Evolutionary conservation across 116 monocot species (phyloP).

Genomic region (Iris pallida): DNA sequence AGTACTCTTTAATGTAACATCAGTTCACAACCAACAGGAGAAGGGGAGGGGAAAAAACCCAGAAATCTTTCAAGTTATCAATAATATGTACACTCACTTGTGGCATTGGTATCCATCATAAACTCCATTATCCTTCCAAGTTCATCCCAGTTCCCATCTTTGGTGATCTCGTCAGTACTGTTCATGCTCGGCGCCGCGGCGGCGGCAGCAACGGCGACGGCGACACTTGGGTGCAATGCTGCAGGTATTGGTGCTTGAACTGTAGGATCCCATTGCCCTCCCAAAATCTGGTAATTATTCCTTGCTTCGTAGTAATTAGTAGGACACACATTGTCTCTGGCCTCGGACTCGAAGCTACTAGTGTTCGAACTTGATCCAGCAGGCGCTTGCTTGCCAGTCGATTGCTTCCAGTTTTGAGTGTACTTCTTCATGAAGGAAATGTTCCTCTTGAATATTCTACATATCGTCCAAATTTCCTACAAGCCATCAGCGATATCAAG

Average conservation of each 20-base stretch:
- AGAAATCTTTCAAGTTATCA: neutral
- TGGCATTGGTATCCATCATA: conserved; percentile 18
- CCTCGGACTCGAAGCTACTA: conserved; percentile 46
- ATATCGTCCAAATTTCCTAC: conserved; percentile 75
- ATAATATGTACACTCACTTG: conserved; percentile 23
- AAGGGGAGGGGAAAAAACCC: no score
- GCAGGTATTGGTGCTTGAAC: neutral
- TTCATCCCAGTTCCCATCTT: conserved; percentile 59
- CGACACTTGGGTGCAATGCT: neutral
- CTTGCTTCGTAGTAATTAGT: conserved; percentile 1
- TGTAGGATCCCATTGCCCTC: conserved; percentile 17
- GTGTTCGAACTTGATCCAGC: conserved; percentile 40
- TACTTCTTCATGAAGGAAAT: conserved; percentile 19
- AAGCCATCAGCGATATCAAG: neutral
- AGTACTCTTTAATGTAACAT: no score
- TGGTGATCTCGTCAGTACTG: conserved; percentile 14
- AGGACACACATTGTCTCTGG: conserved; percentile 16
- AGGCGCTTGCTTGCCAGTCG: conserved; percentile 7
- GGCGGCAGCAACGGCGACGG: no score
- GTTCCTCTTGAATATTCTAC: conserved; percentile 62
- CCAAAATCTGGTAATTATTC: conserved; percentile 6
- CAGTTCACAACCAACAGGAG: no score
- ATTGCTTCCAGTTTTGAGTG: conserved; percentile 13
- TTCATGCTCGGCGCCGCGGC: no score
- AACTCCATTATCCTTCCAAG: conserved; percentile 58